These are phyloP conservation scores for Populus davidiana DNA, from an alignment of 345 rosid genomes.

Conservation along the genomic window DNA sequence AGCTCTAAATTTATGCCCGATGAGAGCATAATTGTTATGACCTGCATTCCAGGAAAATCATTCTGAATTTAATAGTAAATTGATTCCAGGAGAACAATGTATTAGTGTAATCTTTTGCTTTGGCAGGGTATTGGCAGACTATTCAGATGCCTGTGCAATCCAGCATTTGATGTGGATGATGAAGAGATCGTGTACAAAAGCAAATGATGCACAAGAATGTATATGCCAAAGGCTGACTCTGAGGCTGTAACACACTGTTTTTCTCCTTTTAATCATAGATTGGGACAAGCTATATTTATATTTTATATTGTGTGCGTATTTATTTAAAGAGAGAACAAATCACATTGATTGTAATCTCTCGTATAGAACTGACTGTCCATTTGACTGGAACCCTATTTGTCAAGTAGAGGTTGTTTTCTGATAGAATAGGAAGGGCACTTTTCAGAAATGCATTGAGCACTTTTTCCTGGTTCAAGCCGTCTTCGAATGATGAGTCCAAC, in stretches of 20 bases:
- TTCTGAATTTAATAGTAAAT: not conserved
- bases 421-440: not conserved
- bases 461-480: not conserved
- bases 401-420: not conserved
- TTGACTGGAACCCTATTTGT: not conserved
- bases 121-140: conserved; percentile 89
- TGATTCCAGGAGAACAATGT: not conserved
- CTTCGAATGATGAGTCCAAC: not conserved
- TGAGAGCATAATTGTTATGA: not conserved
- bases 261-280: not conserved
- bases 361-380: not conserved
- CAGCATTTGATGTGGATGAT: conserved; percentile 92
- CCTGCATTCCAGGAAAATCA: not conserved
- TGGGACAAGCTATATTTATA: not conserved
- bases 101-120: not conserved
- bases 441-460: not conserved
- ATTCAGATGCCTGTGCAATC: conserved; percentile 94
- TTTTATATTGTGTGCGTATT: not conserved
- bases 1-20: not conserved
- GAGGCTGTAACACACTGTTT: not conserved
- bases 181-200: conserved; percentile 82
- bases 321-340: not conserved
- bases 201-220: conserved; percentile 41
- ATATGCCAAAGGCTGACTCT: not conserved
- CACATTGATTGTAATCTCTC: not conserved